These are phyloP conservation scores for Polygonum aviculare DNA, from an alignment of 148 eudicot genomes.

Conservation along the genomic window DNA sequence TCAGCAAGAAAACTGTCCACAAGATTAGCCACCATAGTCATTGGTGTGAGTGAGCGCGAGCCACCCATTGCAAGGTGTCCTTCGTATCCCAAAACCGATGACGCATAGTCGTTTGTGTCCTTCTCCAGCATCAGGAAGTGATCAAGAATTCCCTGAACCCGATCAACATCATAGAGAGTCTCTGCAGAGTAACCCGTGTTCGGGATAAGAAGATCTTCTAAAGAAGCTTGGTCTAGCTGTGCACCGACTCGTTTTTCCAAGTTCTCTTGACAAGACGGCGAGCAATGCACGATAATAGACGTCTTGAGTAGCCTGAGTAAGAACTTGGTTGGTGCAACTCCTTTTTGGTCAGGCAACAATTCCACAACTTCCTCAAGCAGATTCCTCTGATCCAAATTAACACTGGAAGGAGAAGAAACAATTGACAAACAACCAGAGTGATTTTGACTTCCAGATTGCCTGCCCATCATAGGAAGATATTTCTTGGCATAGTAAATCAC, in stretches of 20 bases:
- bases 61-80: constrained; percentile 17
- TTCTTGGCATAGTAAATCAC: constrained; percentile 35
- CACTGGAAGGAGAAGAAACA: constrained; percentile 1
- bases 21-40: constrained; percentile 43
- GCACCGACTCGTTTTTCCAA: constrained; percentile 33
- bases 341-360: constrained; percentile 35
- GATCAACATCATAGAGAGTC: constrained; percentile 46
- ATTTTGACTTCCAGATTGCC: constrained; percentile 17
- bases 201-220: constrained; percentile 46
- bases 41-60: constrained; percentile 20
- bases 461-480: constrained; percentile 28
- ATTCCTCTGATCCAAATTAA: constrained; percentile 30
- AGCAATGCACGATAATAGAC: constrained; percentile 32
- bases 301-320: constrained; percentile 38
- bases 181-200: constrained; percentile 33
- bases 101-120: constrained; percentile 22
- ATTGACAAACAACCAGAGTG: constrained; percentile 9
- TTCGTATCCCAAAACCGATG: constrained; percentile 21
- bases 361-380: constrained; percentile 39
- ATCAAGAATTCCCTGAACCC: constrained; percentile 40
- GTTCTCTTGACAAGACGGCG: constrained; percentile 23
- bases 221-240: constrained; percentile 36
- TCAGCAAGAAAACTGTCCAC: constrained; percentile 47
- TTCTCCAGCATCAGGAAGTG: constrained; percentile 33
- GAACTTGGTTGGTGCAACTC: constrained; percentile 28